Evolutionary conservation across 306 rosid genomes (phyloP), one percentile per base, ranked within the genome.

Genomic region (Albizia julibrissin): DNA sequence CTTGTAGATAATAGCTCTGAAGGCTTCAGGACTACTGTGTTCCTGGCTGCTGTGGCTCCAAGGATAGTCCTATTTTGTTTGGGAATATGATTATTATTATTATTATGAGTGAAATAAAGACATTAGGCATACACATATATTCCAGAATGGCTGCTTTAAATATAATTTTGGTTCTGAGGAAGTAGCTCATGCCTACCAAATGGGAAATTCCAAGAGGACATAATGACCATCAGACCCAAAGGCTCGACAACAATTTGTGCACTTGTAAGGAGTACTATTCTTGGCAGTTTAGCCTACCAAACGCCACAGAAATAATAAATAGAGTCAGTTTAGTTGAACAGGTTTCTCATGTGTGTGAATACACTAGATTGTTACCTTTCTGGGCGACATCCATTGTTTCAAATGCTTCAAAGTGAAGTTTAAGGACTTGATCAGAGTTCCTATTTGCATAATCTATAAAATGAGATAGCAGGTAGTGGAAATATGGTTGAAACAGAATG

Each of bases 151-250:
- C 15, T 3, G 29, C 31, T 24, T 26, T 62, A 11, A 62, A 31
- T 39, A 31, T 37, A 7, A 19, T 34, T 67, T 33, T 31, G 71
- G 24, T 33, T 66, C 1, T 66, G 18, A 66, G 19, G 19, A 21
- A 68, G 47, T 37, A 19, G 72, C 27, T 68, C 18, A n/a, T 39
- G 49, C 26, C 16, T 80, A 91, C 98, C 97, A 83, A 93, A 71
- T 22, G 97, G 97, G 33, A 91, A 90, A 85, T 93, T 93, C 98
- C 97, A 93, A 49, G 94, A 87, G 69, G 98, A 93, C 65, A 91
- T 44, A 11, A 93, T 70, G 79, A 93, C 94, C 71, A 93, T 88
- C 1, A 88, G 80, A 31, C 98, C 98, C 21, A 93, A 81, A 71
- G 98, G 94, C 84, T 93, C 91, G 0, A 93, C 81, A 72, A 93